Percentiles rank a stretch among this genome's conserved stretches.
Evolutionary conservation across 768 basidiomycete genomes (phyloP).

Genomic region (Xerocomellus chrysenteron): DNA sequence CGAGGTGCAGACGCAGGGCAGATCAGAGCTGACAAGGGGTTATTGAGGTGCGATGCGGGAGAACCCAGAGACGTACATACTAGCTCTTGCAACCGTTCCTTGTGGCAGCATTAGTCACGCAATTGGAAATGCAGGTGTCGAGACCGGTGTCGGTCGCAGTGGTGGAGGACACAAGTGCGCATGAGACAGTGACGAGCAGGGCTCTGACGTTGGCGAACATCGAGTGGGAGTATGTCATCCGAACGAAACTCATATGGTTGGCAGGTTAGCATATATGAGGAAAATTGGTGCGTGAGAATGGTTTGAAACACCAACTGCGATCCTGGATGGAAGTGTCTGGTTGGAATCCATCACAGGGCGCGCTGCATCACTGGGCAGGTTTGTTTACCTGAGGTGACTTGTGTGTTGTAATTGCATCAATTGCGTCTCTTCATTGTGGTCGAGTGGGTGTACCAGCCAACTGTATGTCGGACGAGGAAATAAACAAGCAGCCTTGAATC

Average conservation of each 20-base stretch:
- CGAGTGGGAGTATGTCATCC: no score
- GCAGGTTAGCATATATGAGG: constrained; percentile 2
- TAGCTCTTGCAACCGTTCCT: constrained; percentile 1
- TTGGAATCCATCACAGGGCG: background rate
- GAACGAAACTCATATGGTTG: background rate
- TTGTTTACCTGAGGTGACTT: background rate
- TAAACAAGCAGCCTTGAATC: background rate
- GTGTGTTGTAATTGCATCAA: background rate
- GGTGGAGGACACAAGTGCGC: constrained; percentile 8
- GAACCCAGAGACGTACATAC: constrained; percentile 10
- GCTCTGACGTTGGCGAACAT: constrained; percentile 19
- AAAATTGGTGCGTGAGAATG: background rate
- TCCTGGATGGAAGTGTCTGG: background rate
- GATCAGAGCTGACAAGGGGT: constrained; percentile 32
- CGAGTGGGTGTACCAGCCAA: background rate
- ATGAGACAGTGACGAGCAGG: constrained; percentile 9
- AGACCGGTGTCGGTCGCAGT: background rate
- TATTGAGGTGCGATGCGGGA: background rate
- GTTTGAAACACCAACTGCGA: background rate
- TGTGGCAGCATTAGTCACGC: background rate
- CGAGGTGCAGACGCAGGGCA: constrained; percentile 40
- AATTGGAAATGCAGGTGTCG: constrained; percentile 9
- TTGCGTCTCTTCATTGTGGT: background rate
- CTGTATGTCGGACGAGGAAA: background rate
- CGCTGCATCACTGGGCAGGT: background rate